These are phyloP conservation scores for Plasmodium yoelii DNA, from an alignment of 169 alveolate genomes.

Conservation along the genomic window DNA sequence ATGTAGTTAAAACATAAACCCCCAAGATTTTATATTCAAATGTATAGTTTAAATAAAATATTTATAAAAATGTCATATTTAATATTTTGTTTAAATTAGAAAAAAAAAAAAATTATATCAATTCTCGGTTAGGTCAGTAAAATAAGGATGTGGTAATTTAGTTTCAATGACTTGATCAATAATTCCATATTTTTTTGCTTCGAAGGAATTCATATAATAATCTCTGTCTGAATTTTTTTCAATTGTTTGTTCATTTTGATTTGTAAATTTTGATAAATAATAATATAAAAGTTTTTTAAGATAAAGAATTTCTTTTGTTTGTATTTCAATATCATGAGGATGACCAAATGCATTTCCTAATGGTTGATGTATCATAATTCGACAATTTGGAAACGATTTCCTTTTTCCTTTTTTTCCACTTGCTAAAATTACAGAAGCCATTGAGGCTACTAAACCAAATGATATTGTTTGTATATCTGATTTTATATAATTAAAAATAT, in stretches of 20 bases:
- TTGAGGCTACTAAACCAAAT: constrained; percentile 90
- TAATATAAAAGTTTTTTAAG: constrained; percentile 85
- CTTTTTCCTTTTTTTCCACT: constrained; percentile 91
- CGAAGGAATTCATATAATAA: constrained; percentile 89
- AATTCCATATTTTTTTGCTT: constrained; percentile 88
- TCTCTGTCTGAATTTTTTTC: constrained; percentile 88
- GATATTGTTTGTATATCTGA: constrained; percentile 88
- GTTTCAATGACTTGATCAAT: constrained; percentile 83
- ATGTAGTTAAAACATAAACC: too few relatives aligned
- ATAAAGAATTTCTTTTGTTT: constrained; percentile 89
- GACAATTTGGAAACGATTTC: constrained; percentile 87
- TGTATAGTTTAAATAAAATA: too few relatives aligned
- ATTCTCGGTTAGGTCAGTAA: not conserved
- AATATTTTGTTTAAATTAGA: too few relatives aligned
- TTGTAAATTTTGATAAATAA: constrained; percentile 86
- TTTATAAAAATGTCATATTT: too few relatives aligned
- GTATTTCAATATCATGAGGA: constrained; percentile 91
- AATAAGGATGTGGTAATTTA: constrained; percentile 65
- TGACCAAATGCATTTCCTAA: constrained; percentile 91
- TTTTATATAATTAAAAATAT: constrained; percentile 85
- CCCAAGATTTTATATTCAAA: too few relatives aligned
- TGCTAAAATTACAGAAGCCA: constrained; percentile 91
- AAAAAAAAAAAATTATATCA: too few relatives aligned
- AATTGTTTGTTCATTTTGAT: constrained; percentile 79
- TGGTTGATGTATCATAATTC: constrained; percentile 92